phyloP scores from a whole-genome alignment of 441 rosid species.

The Croton setiger region DNA sequence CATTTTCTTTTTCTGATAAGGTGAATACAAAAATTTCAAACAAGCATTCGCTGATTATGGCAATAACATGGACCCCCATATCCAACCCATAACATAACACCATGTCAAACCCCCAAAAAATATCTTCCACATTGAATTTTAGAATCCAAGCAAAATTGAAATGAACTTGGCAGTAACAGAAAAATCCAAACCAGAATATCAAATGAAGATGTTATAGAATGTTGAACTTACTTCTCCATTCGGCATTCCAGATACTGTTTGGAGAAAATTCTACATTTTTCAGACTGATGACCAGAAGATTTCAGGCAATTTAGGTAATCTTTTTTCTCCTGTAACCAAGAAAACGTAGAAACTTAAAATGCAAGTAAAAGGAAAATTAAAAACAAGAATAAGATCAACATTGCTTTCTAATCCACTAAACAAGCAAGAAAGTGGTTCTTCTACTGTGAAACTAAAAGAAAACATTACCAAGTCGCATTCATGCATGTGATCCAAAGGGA shows the following conservation, averaged over 20 bases:
- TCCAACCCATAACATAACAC: neutral
- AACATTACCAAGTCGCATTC: constrained; percentile 65
- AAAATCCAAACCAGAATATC: neutral
- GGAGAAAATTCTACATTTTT: constrained; percentile 61
- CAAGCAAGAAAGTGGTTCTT: neutral
- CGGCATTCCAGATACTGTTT: constrained; percentile 82
- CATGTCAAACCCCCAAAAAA: neutral
- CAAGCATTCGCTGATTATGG: neutral
- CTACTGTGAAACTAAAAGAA: neutral
- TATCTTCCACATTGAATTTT: neutral
- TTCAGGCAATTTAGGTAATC: constrained; percentile 77
- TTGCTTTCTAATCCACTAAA: neutral
- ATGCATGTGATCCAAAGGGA: constrained; percentile 88
- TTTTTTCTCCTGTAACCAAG: constrained; percentile 65
- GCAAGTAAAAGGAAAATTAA: neutral
- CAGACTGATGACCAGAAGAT: constrained; percentile 64
- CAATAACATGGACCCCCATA: neutral
- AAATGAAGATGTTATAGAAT: neutral
- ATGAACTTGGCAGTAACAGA: neutral
- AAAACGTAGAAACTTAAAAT: neutral
- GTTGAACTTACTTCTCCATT: constrained; percentile 66
- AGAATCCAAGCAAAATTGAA: constrained; percentile 4
- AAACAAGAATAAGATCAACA: neutral
- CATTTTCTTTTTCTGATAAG: neutral
- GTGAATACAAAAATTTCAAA: neutral